These are phyloP conservation scores for Candida alai DNA, from an alignment of 805 yeast genomes.

Conservation along the genomic window DNA sequence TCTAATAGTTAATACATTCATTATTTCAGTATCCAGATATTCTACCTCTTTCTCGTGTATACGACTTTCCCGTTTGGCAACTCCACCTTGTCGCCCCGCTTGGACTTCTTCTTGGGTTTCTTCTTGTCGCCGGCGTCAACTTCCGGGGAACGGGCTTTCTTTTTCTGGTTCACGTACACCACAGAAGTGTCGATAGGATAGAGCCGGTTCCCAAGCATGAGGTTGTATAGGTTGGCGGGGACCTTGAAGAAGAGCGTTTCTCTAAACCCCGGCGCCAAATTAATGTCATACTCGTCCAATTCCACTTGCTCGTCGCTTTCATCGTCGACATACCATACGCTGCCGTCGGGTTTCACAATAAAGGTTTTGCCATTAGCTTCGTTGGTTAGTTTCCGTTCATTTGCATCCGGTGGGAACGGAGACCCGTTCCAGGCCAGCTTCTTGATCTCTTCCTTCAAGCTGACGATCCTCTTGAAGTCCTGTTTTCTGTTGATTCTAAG, in stretches of 20 bases:
- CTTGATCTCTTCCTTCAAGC: conserved; percentile 49
- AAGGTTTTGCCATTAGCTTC: conserved; percentile 48
- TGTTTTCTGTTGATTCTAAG: conserved; percentile 52
- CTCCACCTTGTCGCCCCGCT: conserved; percentile 39
- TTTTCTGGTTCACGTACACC: conserved; percentile 9
- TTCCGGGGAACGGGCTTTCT: conserved; percentile 9
- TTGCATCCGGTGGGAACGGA: conserved; percentile 45
- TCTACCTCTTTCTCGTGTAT: conserved; percentile 22
- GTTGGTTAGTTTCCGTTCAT: conserved; percentile 39
- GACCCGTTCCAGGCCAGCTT: conserved; percentile 55
- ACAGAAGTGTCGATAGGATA: conserved; percentile 16
- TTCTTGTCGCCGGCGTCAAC: conserved; percentile 11
- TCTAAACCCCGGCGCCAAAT: conserved; percentile 42
- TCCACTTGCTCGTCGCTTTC: conserved; percentile 30
- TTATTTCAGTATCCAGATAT: too few relatives aligned
- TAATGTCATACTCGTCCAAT: conserved; percentile 46
- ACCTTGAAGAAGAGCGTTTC: conserved; percentile 45
- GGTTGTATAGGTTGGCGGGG: conserved; percentile 44
- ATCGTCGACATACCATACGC: conserved; percentile 47
- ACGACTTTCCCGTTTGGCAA: conserved; percentile 63
- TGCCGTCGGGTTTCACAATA: conserved; percentile 53
- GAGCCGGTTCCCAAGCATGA: conserved; percentile 33
- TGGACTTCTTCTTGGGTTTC: conserved; percentile 28
- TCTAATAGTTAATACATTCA: too few relatives aligned
- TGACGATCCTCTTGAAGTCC: conserved; percentile 53